Percentiles rank a stretch among this genome's conserved stretches.
These are phyloP conservation scores for Saussurea involucrata DNA, from an alignment of 129 eudicot genomes.

Conservation along the genomic window DNA sequence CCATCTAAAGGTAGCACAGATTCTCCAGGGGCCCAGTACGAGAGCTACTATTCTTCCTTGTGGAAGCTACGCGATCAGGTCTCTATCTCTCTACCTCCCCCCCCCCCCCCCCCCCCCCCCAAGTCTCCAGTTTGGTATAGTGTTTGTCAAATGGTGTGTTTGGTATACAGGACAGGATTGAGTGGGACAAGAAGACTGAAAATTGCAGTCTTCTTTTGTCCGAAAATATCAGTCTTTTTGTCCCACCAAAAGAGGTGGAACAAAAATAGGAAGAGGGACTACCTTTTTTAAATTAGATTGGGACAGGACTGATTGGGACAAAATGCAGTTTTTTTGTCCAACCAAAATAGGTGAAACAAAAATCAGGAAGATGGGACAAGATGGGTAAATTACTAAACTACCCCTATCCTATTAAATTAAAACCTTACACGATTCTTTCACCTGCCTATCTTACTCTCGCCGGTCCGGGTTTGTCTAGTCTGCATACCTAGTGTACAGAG, in stretches of 20 bases:
- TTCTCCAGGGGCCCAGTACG: conserved; percentile 35
- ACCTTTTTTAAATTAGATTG: too few relatives aligned
- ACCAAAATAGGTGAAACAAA: too few relatives aligned
- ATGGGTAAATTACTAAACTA: neutral
- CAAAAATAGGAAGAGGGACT: neutral
- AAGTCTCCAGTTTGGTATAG: neutral
- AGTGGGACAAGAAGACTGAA: too few relatives aligned
- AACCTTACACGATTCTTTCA: neutral
- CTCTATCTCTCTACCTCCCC: conserved; percentile 20
- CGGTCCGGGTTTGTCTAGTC: neutral
- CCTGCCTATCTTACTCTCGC: neutral
- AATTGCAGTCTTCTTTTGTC: too few relatives aligned
- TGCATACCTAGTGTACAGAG: neutral
- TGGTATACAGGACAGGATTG: neutral
- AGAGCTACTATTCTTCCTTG: conserved; percentile 56
- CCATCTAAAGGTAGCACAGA: conserved; percentile 51
- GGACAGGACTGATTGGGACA: too few relatives aligned
- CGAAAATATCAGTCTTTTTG: too few relatives aligned
- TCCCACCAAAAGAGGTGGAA: neutral
- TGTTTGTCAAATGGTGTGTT: neutral
- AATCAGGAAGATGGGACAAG: neutral
- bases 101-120: too few relatives aligned
- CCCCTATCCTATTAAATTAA: neutral
- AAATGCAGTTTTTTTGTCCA: too few relatives aligned
- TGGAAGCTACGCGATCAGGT: conserved; percentile 85